Conservation (phyloP, 345 rosid species). For the Cardamine occulta region DNA sequence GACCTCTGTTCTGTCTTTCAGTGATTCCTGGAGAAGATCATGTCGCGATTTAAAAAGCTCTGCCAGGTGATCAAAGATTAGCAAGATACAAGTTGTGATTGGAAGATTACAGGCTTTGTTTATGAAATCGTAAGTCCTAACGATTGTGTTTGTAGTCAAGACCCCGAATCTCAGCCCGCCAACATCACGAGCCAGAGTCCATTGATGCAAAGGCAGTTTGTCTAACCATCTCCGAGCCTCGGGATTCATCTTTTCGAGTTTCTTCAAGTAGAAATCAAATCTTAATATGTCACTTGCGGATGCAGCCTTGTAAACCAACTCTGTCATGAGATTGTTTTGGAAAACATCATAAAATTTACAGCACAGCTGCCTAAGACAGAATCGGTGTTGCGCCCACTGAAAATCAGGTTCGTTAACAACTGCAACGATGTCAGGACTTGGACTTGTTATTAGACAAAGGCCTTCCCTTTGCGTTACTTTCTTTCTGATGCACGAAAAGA, state of each 20-base stretch:
- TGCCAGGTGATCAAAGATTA: slow-evolving; percentile 16
- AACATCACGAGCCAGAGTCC: not conserved
- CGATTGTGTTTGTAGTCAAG: not conserved
- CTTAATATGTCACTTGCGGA: not conserved
- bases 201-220: not conserved
- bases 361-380: slow-evolving; percentile 27
- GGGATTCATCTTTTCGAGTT: slow-evolving; percentile 5
- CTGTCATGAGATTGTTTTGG: slow-evolving; percentile 26
- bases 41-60: not conserved
- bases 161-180: not conserved
- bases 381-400: slow-evolving; percentile 26
- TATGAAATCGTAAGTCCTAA: not conserved
- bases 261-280: not conserved
- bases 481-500: slow-evolving; percentile 21
- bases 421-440: not conserved
- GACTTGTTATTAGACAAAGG: slow-evolving; percentile 13
- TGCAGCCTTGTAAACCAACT: slow-evolving; percentile 28
- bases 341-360: slow-evolving; percentile 2
- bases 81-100: slow-evolving; percentile 2
- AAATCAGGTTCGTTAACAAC: slow-evolving; percentile 19
- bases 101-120: slow-evolving; percentile 16
- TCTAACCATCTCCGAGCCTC: slow-evolving; percentile 25
- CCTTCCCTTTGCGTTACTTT: slow-evolving; percentile 7
- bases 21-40: not conserved
- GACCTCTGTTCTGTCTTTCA: not conserved